Evolutionary conservation across 2,329 filamentous ascomycete species (phyloP).

Genomic region (Venturia carpophila): DNA sequence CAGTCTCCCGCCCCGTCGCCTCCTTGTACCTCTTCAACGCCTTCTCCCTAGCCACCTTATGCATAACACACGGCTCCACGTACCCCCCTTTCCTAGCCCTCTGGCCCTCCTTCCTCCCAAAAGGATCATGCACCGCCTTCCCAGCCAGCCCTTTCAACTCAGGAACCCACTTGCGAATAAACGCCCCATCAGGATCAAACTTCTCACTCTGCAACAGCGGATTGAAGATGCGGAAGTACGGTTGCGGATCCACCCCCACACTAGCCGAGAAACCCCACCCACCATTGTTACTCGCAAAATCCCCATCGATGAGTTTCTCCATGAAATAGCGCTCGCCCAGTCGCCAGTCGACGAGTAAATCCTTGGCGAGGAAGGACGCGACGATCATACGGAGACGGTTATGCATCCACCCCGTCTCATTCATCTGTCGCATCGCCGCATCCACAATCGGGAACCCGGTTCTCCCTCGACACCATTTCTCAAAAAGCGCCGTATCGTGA

Average conservation of each 20-base stretch:
- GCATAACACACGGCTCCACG: conserved; percentile 40
- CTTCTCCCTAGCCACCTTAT: conserved; percentile 50
- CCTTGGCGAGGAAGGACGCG: conserved; percentile 40
- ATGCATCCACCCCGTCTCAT: conserved; percentile 45
- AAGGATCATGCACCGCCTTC: conserved; percentile 44
- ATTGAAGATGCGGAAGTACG: conserved; percentile 43
- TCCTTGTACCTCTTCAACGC: conserved; percentile 64
- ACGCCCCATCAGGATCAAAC: conserved; percentile 33
- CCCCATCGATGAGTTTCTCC: conserved; percentile 42
- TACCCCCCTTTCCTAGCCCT: conserved; percentile 44
- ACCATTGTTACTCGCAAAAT: conserved; percentile 42
- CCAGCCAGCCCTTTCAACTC: conserved; percentile 35
- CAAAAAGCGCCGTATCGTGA: conserved; percentile 60
- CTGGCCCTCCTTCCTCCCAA: conserved; percentile 36
- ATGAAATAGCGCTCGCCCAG: conserved; percentile 45
- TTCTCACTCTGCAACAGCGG: conserved; percentile 33
- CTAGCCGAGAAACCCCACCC: conserved; percentile 54
- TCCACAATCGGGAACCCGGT: conserved; percentile 69
- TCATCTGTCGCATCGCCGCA: conserved; percentile 45
- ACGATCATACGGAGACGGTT: conserved; percentile 46
- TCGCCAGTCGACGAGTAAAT: conserved; percentile 44
- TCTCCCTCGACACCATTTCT: conserved; percentile 63
- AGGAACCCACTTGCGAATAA: conserved; percentile 33
- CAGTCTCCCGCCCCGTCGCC: conserved; percentile 47
- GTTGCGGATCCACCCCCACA: conserved; percentile 66